Conservation (phyloP, 225 moss, liverwort and hornwort species). For the Anthoceros angustus region DNA sequence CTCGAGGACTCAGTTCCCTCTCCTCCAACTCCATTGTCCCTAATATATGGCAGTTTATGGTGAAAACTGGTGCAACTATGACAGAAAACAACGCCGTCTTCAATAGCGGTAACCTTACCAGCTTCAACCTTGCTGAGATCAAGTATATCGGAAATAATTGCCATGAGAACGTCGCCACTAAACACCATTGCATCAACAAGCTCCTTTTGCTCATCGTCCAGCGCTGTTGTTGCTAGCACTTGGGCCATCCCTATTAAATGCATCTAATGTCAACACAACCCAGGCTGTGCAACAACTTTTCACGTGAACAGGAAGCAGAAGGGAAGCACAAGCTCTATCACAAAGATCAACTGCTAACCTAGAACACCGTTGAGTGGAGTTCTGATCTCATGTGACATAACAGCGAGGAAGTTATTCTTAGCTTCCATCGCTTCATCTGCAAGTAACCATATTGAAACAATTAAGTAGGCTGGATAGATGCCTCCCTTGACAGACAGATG, state of each 20-base stretch:
- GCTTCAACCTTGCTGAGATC: slow-evolving; percentile 44
- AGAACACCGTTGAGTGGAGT: slow-evolving; percentile 48
- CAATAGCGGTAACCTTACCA: slow-evolving; percentile 13
- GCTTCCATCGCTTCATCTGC: slow-evolving; percentile 50
- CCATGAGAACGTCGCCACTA: slow-evolving; percentile 42
- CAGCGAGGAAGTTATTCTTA: slow-evolving; percentile 40
- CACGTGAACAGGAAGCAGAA: not conserved
- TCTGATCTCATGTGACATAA: slow-evolving; percentile 52
- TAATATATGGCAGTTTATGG: slow-evolving; percentile 3
- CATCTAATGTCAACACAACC: not conserved
- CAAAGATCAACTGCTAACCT: slow-evolving; percentile 11
- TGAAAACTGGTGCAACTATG: not conserved
- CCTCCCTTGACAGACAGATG: too few species aligned
- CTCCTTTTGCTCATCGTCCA: slow-evolving; percentile 38
- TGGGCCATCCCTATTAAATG: slow-evolving; percentile 36
- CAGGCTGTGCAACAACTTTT: not conserved
- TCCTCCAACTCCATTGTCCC: slow-evolving; percentile 44
- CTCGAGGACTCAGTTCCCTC: slow-evolving; percentile 34
- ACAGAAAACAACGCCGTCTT: not conserved
- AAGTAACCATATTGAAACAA: not conserved
- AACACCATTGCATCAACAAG: slow-evolving; percentile 48
- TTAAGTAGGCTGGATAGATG: not conserved
- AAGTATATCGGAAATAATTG: slow-evolving; percentile 45
- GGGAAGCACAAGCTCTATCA: not conserved
- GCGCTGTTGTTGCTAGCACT: slow-evolving; percentile 33